Evolutionary conservation across 2,329 filamentous ascomycete species (phyloP), one percentile per base, ranked within the genome.

Genomic region (Fusarium compactum): DNA sequence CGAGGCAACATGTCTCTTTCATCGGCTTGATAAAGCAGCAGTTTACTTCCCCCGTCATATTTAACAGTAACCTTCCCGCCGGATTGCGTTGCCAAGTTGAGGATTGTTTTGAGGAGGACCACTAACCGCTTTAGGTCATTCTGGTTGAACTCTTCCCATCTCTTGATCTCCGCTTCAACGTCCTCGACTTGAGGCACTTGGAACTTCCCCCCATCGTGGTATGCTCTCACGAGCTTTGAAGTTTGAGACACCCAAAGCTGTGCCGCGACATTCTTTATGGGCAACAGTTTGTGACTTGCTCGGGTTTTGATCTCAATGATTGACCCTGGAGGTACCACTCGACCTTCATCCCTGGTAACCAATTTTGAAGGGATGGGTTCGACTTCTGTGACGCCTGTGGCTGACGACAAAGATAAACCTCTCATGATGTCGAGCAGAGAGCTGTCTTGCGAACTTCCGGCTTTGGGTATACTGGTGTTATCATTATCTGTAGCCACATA

Each of bases 201-300:
- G 8, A 51, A 51, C n/a, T 25, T 25, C 30, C 47, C 47, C 11
- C 18, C 22, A 18, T 38, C 6, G n/a, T 51, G 47, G 24, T 51
- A 38, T n/a, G 30, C 47, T 51, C 6, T 10, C 11, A 51, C 47
- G 14, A 51, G 47, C 30, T 51, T 51, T 7, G 47, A n/a, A 25
- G 47, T 51, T 51, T 51, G 47, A 12, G 47, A 51, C 15, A 51
- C 30, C 30, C 30, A 51, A 20, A 51, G 47, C 22, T 51, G 47
- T 25, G 30, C 30, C 18, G 47, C 47, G 20, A 51, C 15, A 15
- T 51, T 30, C n/a, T 15, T 8, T 8, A 25, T 22, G 20, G 15
- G 6, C 14, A 38, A 25, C 5, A 15, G 30, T 51, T 30, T 51
- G n/a, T 15, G 4, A 25, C 4, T 38, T 24, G 30, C 14, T 25